phyloP scores from a whole-genome alignment of 225 moss, liverwort and hornwort genomes.

The Physcomitrium patens region DNA sequence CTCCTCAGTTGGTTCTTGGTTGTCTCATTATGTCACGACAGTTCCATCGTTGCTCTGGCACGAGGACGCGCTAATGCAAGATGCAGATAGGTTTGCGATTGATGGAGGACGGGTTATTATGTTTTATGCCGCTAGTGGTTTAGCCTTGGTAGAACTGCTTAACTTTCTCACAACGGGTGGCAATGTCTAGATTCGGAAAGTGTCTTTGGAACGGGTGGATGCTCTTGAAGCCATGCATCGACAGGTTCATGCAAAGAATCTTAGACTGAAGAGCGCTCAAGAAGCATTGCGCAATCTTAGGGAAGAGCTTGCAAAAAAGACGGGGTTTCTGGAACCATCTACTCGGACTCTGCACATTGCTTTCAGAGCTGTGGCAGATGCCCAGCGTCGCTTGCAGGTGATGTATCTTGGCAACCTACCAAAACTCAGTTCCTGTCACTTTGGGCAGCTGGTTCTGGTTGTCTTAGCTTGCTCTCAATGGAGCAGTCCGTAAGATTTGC shows the following conservation, averaged over 20 bases:
- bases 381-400: slow-evolving; percentile 84
- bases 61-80: too few relatives aligned
- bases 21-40: too few relatives aligned
- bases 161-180: slow-evolving; percentile 13
- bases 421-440: neutral
- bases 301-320: slow-evolving; percentile 53
- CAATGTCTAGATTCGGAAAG: slow-evolving; percentile 42
- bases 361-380: slow-evolving; percentile 58
- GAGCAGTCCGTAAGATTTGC: neutral
- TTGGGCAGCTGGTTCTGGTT: neutral
- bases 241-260: slow-evolving; percentile 62
- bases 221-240: slow-evolving; percentile 76
- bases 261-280: slow-evolving; percentile 52
- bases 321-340: slow-evolving; percentile 60
- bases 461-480: neutral
- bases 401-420: slow-evolving; percentile 12
- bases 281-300: slow-evolving; percentile 41
- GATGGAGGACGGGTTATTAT: neutral
- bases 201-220: slow-evolving; percentile 67
- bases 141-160: neutral
- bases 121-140: slow-evolving; percentile 1
- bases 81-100: neutral
- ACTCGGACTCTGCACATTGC: slow-evolving; percentile 57
- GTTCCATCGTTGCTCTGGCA: too few relatives aligned
- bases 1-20: too few relatives aligned